Percentiles rank a stretch among this genome's conserved stretches.
These are phyloP conservation scores for Aegilops bicornis DNA, from an alignment of 176 grass and related monocot genomes.

Conservation along the genomic window DNA sequence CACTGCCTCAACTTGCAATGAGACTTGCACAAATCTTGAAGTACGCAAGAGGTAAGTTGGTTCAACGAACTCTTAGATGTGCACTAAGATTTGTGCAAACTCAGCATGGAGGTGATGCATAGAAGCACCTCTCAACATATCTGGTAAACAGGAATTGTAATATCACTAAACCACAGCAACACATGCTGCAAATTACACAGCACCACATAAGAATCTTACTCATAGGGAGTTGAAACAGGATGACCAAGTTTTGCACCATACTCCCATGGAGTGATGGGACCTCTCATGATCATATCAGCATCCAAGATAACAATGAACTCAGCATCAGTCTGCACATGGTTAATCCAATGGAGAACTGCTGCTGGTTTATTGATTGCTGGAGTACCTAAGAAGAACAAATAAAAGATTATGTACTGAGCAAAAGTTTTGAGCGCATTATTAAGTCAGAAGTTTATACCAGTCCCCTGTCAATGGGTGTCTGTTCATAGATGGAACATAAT, in stretches of 20 bases:
- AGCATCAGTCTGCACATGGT: constrained; percentile 88
- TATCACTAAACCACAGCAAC: not conserved
- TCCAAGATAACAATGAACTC: constrained; percentile 95
- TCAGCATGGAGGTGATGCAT: not conserved
- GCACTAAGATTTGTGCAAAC: constrained; percentile 3
- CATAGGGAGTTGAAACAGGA: constrained; percentile 97
- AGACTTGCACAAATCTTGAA: constrained; percentile 20
- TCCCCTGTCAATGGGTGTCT: constrained; percentile 89
- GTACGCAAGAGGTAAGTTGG: not conserved
- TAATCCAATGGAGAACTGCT: constrained; percentile 94
- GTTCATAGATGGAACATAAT: constrained; percentile 98
- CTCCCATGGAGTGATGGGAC: constrained; percentile 95
- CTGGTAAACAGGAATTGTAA: constrained; percentile 24
- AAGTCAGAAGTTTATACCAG: constrained; percentile 56
- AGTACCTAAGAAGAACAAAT: constrained; percentile 61
- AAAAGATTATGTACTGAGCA: constrained; percentile 19
- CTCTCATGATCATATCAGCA: constrained; percentile 99
- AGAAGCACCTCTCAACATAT: constrained; percentile 32
- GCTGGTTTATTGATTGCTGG: constrained; percentile 99
- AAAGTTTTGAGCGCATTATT: constrained; percentile 17
- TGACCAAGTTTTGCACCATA: constrained; percentile 81
- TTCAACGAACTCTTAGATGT: not conserved
- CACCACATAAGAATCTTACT: constrained; percentile 49
- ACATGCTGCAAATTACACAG: constrained; percentile 18
- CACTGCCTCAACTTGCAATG: not conserved